Percentiles rank a stretch among this genome's conserved stretches.
Conservation (phyloP, 805 yeast genomes). For the Candida xyloterini region DNA sequence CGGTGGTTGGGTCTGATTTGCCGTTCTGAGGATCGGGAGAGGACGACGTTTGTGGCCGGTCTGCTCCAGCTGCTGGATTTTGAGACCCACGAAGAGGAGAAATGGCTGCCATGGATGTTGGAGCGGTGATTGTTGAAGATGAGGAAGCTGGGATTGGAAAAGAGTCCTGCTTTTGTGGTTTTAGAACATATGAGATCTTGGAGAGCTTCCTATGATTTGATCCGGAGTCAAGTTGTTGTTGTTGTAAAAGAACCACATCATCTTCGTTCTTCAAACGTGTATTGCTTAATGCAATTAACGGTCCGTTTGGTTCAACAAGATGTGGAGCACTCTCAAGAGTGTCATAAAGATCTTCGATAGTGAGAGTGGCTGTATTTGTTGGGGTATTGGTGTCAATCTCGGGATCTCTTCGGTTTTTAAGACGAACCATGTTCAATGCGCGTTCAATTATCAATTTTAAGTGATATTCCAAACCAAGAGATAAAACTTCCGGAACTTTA, state of each 20-base stretch:
- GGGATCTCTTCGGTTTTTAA: conserved; percentile 42
- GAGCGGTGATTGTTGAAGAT: conserved; percentile 19
- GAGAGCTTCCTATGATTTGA: conserved; percentile 24
- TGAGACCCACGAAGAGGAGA: conserved; percentile 7
- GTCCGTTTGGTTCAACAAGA: conserved; percentile 65
- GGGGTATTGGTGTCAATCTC: conserved; percentile 4
- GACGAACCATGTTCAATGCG: conserved; percentile 68
- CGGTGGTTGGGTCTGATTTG: conserved; percentile 5
- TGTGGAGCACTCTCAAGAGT: conserved; percentile 64
- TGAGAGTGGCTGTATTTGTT: conserved; percentile 39
- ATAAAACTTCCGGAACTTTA: conserved; percentile 72
- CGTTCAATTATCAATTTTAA: conserved; percentile 70
- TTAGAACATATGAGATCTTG: conserved; percentile 29
- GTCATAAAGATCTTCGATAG: conserved; percentile 65
- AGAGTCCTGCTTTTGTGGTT: conserved; percentile 13
- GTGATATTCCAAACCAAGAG: conserved; percentile 80
- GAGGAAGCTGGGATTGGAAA: conserved; percentile 15
- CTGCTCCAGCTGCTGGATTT: conserved; percentile 4
- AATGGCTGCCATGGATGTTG: conserved; percentile 14
- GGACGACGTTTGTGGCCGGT: conserved; percentile 1
- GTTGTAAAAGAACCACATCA: conserved; percentile 27
- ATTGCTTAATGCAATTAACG: conserved; percentile 47
- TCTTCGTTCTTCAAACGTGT: conserved; percentile 59
- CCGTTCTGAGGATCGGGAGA: conserved; percentile 6
- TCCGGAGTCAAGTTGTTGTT: conserved; percentile 10